Evolutionary conservation across 2,329 filamentous ascomycete species (phyloP), one percentile per base, ranked within the genome.

Genomic region (Ophiosphaerella herpotricha): DNA sequence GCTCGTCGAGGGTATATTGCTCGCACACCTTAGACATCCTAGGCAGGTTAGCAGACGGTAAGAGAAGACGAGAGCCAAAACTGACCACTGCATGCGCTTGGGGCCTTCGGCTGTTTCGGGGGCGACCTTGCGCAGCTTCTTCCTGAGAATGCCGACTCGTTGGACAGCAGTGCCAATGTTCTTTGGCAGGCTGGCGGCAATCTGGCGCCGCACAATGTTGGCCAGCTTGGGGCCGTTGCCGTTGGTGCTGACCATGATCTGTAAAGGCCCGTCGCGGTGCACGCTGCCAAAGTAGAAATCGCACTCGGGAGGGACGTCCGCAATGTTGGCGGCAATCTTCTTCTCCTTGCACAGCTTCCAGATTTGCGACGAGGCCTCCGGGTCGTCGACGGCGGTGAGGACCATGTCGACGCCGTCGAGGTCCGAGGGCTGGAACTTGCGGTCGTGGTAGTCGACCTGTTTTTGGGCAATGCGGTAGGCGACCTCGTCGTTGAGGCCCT

Each of bases 231-330:
- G 94, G 0, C 94, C 94, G 71, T 96, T 97, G 44, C 94, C 94
- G 72, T 97, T 99, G 32, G 94, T 99, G 77, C 90, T 95, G 63
- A 99, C 93, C 94, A 99, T 99, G 66, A 99, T 88, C 78, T 99
- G 94, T 53, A 99, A 76, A 5, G 94, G 94, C 0, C 94, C 94
- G 72, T 99, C 94, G 43, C 94, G 87, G 75, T 99, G 90, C 34
- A 97, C 87, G 70, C 89, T 94, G 55, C 94, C 94, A 77, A 99
- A 99, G 80, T 97, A 99, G 71, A 99, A 99, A 70, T 99, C 94
- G 75, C 94, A 99, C 74, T 99, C 94, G 0, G 91, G 84, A 0
- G 94, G 94, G 3, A 99, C 94, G 71, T 99, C 94, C 60, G 94
- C 94, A 60, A 99, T 96, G 74, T 99, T 99, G 49, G 91, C 92